Conservation (phyloP, 2,329 filamentous ascomycete genomes). For the Helotiales sp. region DNA sequence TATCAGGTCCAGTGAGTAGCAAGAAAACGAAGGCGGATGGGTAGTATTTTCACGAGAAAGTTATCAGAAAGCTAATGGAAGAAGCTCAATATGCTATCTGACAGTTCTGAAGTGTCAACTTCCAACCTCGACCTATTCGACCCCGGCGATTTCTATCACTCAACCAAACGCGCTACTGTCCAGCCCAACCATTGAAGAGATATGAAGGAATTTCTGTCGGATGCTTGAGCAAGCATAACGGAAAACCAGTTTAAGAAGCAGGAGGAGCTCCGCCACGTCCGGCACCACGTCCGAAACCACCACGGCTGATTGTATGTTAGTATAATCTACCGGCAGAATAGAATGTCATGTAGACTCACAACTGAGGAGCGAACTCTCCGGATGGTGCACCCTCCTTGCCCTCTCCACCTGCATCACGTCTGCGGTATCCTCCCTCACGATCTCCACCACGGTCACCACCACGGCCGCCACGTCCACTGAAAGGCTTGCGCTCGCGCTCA, state of each 20-base stretch:
- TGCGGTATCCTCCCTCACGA: conserved; percentile 91
- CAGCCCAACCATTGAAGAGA: conserved; percentile 48
- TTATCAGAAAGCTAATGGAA: conserved; percentile 39
- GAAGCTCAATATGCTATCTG: conserved; percentile 46
- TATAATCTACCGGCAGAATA: conserved; percentile 22
- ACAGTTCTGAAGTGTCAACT: conserved; percentile 48
- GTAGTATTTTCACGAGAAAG: conserved; percentile 30
- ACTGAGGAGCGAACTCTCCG: conserved; percentile 89
- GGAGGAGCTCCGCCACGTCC: conserved; percentile 76
- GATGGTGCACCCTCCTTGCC: conserved; percentile 91
- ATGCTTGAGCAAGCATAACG: conserved; percentile 44
- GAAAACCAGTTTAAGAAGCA: conserved; percentile 41
- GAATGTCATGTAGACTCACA: conserved; percentile 59
- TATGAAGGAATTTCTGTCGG: conserved; percentile 42
- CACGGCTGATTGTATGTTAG: conserved; percentile 65
- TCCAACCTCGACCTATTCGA: conserved; percentile 51
- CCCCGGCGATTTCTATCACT: conserved; percentile 56
- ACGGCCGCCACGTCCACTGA: conserved; percentile 74
- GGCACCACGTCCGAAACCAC: conserved; percentile 78
- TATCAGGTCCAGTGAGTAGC: neutral
- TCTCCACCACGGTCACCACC: conserved; percentile 68
- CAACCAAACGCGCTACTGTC: conserved; percentile 54
- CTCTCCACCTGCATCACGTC: conserved; percentile 83
- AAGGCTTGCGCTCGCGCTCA: conserved; percentile 80
- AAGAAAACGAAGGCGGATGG: neutral